These are phyloP conservation scores for Fulvia fulva DNA, from an alignment of 2,329 filamentous ascomycete species.

Conservation along the genomic window DNA sequence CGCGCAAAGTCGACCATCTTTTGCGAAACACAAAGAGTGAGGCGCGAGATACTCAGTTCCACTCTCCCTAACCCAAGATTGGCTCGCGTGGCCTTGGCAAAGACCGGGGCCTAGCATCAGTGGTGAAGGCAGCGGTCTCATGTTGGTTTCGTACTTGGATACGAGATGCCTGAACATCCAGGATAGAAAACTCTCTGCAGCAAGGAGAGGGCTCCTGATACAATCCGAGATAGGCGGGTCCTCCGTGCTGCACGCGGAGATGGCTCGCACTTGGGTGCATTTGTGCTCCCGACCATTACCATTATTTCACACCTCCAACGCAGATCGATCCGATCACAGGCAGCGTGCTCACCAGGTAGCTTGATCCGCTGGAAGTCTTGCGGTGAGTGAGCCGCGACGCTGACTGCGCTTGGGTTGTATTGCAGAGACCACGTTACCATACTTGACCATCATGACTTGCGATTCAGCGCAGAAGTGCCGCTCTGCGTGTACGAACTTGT, in stretches of 20 bases:
- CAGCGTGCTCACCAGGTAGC: neutral
- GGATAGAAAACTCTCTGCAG: slow-evolving; percentile 5
- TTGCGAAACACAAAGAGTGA: slow-evolving; percentile 1
- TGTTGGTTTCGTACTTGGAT: slow-evolving; percentile 11
- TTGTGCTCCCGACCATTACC: slow-evolving; percentile 4
- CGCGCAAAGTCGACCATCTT: slow-evolving; percentile 7
- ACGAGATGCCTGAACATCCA: slow-evolving; percentile 7
- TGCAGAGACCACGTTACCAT: neutral
- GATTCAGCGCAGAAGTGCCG: neutral
- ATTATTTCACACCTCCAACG: neutral
- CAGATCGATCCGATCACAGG: neutral
- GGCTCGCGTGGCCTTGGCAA: neutral
- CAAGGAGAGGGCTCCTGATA: slow-evolving; percentile 8
- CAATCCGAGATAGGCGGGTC: neutral
- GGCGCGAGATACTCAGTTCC: slow-evolving; percentile 6
- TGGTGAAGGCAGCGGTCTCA: slow-evolving; percentile 13
- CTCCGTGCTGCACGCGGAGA: slow-evolving; percentile 2
- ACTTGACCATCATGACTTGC: neutral
- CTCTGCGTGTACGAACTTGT: neutral
- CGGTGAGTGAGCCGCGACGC: neutral
- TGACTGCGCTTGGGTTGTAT: neutral
- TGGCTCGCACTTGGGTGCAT: slow-evolving; percentile 6
- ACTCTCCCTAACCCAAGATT: neutral
- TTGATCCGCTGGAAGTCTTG: neutral
- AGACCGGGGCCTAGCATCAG: slow-evolving; percentile 3